These are phyloP conservation scores for Keithomyces neogunnii DNA, from an alignment of 2,329 filamentous ascomycete genomes.

Conservation along the genomic window DNA sequence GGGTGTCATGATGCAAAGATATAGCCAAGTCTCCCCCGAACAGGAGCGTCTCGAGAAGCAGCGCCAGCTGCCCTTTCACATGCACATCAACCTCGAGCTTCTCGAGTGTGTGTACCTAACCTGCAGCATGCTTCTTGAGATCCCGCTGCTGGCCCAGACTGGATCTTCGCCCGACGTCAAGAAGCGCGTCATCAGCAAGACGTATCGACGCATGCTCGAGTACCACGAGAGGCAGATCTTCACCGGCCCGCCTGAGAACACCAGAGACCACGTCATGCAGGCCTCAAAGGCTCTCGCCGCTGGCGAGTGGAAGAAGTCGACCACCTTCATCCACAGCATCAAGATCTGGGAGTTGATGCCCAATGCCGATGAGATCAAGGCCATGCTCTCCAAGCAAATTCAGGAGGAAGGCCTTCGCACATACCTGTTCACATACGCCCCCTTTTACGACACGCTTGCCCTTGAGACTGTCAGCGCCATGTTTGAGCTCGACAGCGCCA, in stretches of 20 bases:
- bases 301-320: slow-evolving; percentile 97
- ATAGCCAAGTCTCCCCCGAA: slow-evolving; percentile 91
- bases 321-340: slow-evolving; percentile 88
- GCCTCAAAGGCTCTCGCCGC: slow-evolving; percentile 93
- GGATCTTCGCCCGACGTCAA: slow-evolving; percentile 94
- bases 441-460: slow-evolving; percentile 95
- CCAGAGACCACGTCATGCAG: slow-evolving; percentile 98
- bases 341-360: slow-evolving; percentile 99
- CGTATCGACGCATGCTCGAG: slow-evolving; percentile 96
- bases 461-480: slow-evolving; percentile 78
- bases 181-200: slow-evolving; percentile 98
- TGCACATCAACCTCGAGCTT: slow-evolving; percentile 99
- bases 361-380: slow-evolving; percentile 85
- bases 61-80: slow-evolving; percentile 97
- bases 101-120: slow-evolving; percentile 98
- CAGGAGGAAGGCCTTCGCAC: slow-evolving; percentile 97
- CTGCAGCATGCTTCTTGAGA: slow-evolving; percentile 98
- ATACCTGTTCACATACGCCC: slow-evolving; percentile 98
- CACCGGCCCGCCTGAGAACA: slow-evolving; percentile 97
- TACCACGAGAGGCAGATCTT: slow-evolving; percentile 99
- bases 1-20: slow-evolving; percentile 96
- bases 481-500: slow-evolving; percentile 89
- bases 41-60: slow-evolving; percentile 97
- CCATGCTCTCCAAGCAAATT: slow-evolving; percentile 95
- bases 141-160: slow-evolving; percentile 91